Conservation (phyloP, 2,329 filamentous ascomycete species). For the Colletotrichum chrysophilum region DNA sequence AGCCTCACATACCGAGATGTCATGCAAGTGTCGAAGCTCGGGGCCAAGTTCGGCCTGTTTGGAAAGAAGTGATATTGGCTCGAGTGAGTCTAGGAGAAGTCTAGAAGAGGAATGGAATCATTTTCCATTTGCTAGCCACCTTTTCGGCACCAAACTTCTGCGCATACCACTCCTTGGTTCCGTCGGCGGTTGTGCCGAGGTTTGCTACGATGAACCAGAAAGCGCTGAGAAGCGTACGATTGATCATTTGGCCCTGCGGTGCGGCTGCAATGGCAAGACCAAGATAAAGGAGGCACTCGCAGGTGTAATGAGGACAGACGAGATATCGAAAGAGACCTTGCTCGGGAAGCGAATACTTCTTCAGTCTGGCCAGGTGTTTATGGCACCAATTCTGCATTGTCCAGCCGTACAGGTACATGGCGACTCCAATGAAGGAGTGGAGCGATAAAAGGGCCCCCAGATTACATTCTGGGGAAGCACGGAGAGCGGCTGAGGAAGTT, state of each 20-base stretch:
- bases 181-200: constrained; percentile 79
- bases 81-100: constrained; percentile 52
- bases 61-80: constrained; percentile 40
- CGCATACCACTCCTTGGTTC: constrained; percentile 80
- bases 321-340: constrained; percentile 74
- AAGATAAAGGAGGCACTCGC: constrained; percentile 84
- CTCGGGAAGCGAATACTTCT: constrained; percentile 83
- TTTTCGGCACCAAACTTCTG: constrained; percentile 73
- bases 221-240: constrained; percentile 75
- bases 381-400: constrained; percentile 78
- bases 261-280: constrained; percentile 78
- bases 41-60: constrained; percentile 66
- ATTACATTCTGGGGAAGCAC: background rate
- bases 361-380: constrained; percentile 69
- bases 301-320: constrained; percentile 89
- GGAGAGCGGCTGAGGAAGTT: background rate
- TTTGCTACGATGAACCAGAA: constrained; percentile 79
- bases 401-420: constrained; percentile 73
- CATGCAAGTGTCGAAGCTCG: constrained; percentile 77
- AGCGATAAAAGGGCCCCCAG: background rate
- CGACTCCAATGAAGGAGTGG: constrained; percentile 58
- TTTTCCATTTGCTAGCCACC: constrained; percentile 71
- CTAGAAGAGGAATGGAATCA: constrained; percentile 75
- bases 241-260: constrained; percentile 68
- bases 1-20: constrained; percentile 89